Evolutionary conservation across 2,329 filamentous ascomycete species (phyloP).

Genomic region (Diatrype stigma): DNA sequence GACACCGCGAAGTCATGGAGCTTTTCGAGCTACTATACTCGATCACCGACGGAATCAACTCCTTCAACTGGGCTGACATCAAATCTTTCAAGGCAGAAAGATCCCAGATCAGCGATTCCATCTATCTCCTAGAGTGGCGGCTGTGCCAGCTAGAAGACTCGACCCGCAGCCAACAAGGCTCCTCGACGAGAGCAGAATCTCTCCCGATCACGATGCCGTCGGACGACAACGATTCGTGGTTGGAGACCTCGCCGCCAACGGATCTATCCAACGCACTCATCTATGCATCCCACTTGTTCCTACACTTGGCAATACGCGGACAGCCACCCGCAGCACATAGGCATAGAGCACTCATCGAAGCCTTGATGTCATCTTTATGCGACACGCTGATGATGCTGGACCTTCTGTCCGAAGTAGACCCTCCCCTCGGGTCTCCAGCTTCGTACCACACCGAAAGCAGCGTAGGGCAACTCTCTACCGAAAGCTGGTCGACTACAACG

Average conservation of each 20-base stretch:
- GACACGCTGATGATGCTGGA: slow-evolving; percentile 20
- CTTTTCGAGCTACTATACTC: slow-evolving; percentile 27
- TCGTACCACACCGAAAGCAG: slow-evolving; percentile 11
- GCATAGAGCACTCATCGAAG: slow-evolving; percentile 24
- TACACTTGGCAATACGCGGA: slow-evolving; percentile 27
- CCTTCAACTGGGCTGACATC: slow-evolving; percentile 28
- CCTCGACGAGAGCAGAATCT: slow-evolving; percentile 11
- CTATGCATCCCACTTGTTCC: slow-evolving; percentile 26
- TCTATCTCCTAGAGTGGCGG: slow-evolving; percentile 28
- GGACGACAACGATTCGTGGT: slow-evolving; percentile 5
- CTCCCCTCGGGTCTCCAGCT: slow-evolving; percentile 8
- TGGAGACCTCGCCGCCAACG: slow-evolving; percentile 8
- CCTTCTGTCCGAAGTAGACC: slow-evolving; percentile 18
- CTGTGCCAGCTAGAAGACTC: slow-evolving; percentile 25
- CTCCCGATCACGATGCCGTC: slow-evolving; percentile 8
- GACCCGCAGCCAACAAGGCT: slow-evolving; percentile 12
- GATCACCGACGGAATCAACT: slow-evolving; percentile 24
- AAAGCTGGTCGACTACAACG: slow-evolving; percentile 6
- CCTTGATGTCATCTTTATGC: slow-evolving; percentile 23
- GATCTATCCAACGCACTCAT: slow-evolving; percentile 26
- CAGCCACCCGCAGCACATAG: slow-evolving; percentile 27
- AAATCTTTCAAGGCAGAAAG: slow-evolving; percentile 23
- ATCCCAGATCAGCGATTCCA: slow-evolving; percentile 27
- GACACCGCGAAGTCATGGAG: slow-evolving; percentile 22
- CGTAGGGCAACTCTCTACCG: slow-evolving; percentile 9